Base-by-base conservation (phyloP, 768 basidiomycete genomes). In the Amanita jacksonii region DNA sequence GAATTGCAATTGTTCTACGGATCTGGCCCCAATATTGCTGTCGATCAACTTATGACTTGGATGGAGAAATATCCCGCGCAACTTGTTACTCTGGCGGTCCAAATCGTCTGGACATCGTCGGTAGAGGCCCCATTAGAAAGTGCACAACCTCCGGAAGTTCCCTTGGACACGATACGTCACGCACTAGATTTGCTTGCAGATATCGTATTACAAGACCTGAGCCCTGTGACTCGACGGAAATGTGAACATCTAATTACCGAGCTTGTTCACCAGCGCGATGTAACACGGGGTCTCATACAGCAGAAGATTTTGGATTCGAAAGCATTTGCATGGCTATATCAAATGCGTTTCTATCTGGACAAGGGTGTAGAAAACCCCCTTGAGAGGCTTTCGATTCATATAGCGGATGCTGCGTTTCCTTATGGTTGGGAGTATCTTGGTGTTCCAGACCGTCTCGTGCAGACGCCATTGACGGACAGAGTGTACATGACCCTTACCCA, bases 341-440 rank as follows among this genome's bases (percentile, higher is more conserved):
- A 98, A 57, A 98, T 99, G 96, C 86, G 96, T 7, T 99, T 92
- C 68, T 97, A 98, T 60, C 74, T 96, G 25, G 83, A 93, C 54
- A 68, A 70, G 12, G 56, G 67, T 0, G 59, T 73, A n/a, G 76
- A 81, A 35, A 82, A 85, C 49, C 84, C 91, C 2, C 67, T 96
- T 35, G 81, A 93, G 30, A 71, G 89, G 25, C 69, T 98, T 30
- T 65, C 73, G 13, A 85, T 98, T 51, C 78, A 75, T 47, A 83
- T 85, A 46, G 96, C 96, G 13, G 87, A 94, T 63, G 91, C 93
- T 3, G 71, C 73, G 2, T 98, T 98, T 76, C 83, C 86, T 4
- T 98, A 99, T 54, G 96, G 96, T 13, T 99, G 90, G 90, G 96
- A 99, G 61, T 99, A 99, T 60, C 75, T 99, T 16, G 96, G 96